Percentiles rank a stretch among this genome's conserved stretches.
phyloP scores from a whole-genome alignment of 225 moss, liverwort and hornwort genomes.

The Sphagnum tenellum region DNA sequence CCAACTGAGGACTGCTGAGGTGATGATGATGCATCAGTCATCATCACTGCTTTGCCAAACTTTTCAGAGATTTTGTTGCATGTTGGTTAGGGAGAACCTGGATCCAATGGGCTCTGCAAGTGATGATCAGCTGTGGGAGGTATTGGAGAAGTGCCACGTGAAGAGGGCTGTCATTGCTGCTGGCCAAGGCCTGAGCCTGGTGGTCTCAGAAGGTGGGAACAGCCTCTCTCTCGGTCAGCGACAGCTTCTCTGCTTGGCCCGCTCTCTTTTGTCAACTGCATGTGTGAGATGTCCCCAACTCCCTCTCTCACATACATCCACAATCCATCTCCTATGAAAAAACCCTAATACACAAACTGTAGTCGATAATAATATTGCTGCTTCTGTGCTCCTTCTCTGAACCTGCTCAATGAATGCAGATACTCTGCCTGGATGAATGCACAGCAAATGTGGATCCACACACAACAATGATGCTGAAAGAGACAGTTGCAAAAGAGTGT shows the following conservation, averaged over 20 bases:
- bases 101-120: conserved; percentile 45
- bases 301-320: too few relatives aligned
- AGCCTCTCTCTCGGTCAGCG: conserved; percentile 88
- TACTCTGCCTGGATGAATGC: conserved; percentile 94
- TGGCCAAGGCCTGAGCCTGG: conserved; percentile 60
- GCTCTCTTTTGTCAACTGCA: conserved; percentile 68
- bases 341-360: too few relatives aligned
- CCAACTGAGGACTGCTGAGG: too few relatives aligned
- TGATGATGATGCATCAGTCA: too few relatives aligned
- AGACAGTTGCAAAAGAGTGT: conserved; percentile 74
- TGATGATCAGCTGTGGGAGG: conserved; percentile 64
- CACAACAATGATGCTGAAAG: conserved; percentile 69
- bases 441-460: conserved; percentile 90
- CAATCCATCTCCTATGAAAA: too few relatives aligned
- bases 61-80: too few relatives aligned
- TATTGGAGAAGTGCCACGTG: conserved; percentile 84
- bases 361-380: too few relatives aligned
- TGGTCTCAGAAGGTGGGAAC: conserved; percentile 72
- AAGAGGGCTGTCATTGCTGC: conserved; percentile 53
- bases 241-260: conserved; percentile 86
- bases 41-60: too few relatives aligned
- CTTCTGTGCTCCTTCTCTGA: too few relatives aligned
- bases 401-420: conserved; percentile 24
- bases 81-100: conserved; percentile 62
- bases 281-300: conserved; percentile 27